phyloP scores from a whole-genome alignment of 1,284 basidiomycete genomes.

The Vanrija humicola region DNA sequence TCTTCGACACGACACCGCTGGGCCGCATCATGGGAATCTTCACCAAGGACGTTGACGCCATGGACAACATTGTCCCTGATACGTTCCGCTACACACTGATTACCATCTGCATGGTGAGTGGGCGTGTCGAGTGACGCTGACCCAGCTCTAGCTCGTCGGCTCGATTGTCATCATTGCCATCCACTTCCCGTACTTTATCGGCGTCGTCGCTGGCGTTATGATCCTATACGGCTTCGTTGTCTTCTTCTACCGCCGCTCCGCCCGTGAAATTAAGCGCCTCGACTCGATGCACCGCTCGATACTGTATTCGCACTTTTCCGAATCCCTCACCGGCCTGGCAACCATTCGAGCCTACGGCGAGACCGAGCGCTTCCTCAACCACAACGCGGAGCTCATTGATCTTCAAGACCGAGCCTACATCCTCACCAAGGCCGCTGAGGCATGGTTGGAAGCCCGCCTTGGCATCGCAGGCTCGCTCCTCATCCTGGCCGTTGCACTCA shows the following conservation, averaged over 20 bases:
- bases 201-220: constrained; percentile 60
- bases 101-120: neutral
- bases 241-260: constrained; percentile 78
- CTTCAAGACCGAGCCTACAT: constrained; percentile 88
- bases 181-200: constrained; percentile 25
- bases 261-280: constrained; percentile 74
- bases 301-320: constrained; percentile 83
- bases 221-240: constrained; percentile 59
- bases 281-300: constrained; percentile 49
- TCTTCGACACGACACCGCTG: constrained; percentile 63
- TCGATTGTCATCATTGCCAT: constrained; percentile 15
- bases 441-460: constrained; percentile 70
- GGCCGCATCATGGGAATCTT: constrained; percentile 38
- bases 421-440: constrained; percentile 59
- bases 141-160: constrained; percentile 17
- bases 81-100: neutral
- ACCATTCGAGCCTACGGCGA: constrained; percentile 85
- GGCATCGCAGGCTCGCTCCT: constrained; percentile 66
- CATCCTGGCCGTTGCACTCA: constrained; percentile 59
- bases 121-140: constrained; percentile 18
- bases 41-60: constrained; percentile 6
- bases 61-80: constrained; percentile 7
- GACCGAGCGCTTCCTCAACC: constrained; percentile 62
- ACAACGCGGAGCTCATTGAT: constrained; percentile 75
- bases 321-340: constrained; percentile 76